These are phyloP conservation scores for Curvularia sp. DNA, from an alignment of 2,329 filamentous ascomycete genomes.

Conservation along the genomic window DNA sequence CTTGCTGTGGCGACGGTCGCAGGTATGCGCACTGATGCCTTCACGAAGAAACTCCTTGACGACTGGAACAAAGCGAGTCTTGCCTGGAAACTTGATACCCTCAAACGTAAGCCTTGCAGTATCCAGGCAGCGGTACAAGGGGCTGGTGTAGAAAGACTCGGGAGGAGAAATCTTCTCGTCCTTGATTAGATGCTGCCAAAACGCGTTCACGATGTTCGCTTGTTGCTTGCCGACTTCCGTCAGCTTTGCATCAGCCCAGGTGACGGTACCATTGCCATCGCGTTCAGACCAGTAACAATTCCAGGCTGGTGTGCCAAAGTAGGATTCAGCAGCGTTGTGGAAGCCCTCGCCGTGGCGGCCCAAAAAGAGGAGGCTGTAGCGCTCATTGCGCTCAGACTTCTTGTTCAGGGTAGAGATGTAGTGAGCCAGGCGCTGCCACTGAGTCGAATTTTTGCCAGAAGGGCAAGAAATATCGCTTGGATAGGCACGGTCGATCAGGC, in stretches of 20 bases:
- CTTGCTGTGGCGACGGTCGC: slow-evolving; percentile 66
- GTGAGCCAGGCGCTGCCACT: slow-evolving; percentile 69
- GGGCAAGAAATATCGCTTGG: slow-evolving; percentile 57
- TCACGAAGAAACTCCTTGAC: slow-evolving; percentile 72
- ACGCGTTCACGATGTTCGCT: slow-evolving; percentile 64
- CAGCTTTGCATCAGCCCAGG: slow-evolving; percentile 70
- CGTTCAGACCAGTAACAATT: slow-evolving; percentile 72
- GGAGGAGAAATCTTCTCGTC: slow-evolving; percentile 65
- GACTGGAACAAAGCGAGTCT: slow-evolving; percentile 62
- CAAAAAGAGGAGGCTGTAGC: slow-evolving; percentile 72
- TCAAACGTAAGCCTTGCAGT: slow-evolving; percentile 69
- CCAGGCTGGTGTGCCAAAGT: slow-evolving; percentile 73
- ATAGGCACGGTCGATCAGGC: slow-evolving; percentile 69
- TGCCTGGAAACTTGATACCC: slow-evolving; percentile 59
- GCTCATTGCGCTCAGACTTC: slow-evolving; percentile 53
- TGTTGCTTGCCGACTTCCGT: slow-evolving; percentile 65
- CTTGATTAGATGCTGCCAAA: slow-evolving; percentile 62
- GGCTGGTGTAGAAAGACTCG: slow-evolving; percentile 69
- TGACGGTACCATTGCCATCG: slow-evolving; percentile 67
- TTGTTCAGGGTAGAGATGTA: slow-evolving; percentile 65
- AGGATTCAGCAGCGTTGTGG: slow-evolving; percentile 70
- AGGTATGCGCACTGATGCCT: slow-evolving; percentile 71
- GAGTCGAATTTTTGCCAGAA: slow-evolving; percentile 56
- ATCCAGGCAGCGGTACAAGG: slow-evolving; percentile 67
- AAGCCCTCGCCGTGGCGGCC: slow-evolving; percentile 73